Evolutionary conservation across 1,139 yeast species (phyloP), one percentile per base, ranked within the genome.

Genomic region (Taphrina deformans): DNA sequence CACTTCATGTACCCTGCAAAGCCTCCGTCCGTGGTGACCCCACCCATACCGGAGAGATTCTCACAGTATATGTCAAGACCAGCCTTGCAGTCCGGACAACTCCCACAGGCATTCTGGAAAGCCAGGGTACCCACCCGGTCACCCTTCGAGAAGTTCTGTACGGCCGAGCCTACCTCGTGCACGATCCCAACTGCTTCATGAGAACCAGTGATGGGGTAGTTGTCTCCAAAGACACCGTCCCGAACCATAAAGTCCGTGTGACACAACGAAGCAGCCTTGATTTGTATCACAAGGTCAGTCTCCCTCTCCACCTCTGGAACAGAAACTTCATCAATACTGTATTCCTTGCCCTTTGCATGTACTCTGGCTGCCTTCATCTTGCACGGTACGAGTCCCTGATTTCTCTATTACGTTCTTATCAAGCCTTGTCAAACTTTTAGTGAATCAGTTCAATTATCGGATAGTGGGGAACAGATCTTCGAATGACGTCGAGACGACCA

Each of bases 1-100:
- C 95, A 92, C 69, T 90, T 85, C 52, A 89, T 89, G 76, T 87
- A 88, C 77, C 87, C 89, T 77, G 88, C 92, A 84, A 88, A 87
- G 31, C 91, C 84, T 71, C 93, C 93, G 29, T 61, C 65, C 9
- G 31, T 16, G 7, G 58, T 53, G 21, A 53, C 35, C 4, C 58
- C 58, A 23, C 45, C 58, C 58, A 53, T 53, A 24, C 58, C 58
- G 23, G 58, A 10, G n/a, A 53, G 31, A n/a, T 53, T 35, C 35
- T 53, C 58, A 16, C 58, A 53, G 58, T 53, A 53, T 7, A 38
- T 53, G 1, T 53, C 58, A n/a, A 53, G 48, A 16, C 58, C 58
- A n/a, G 58, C 58, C 1, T 23, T 16, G 23, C 58, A 53, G 23
- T 53, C 58, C 26, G 58, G 35, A 40, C 58, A 53, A 6, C 38